Evolutionary conservation across 257 asterid species (phyloP).

Genomic region (Cordia subcordata): DNA sequence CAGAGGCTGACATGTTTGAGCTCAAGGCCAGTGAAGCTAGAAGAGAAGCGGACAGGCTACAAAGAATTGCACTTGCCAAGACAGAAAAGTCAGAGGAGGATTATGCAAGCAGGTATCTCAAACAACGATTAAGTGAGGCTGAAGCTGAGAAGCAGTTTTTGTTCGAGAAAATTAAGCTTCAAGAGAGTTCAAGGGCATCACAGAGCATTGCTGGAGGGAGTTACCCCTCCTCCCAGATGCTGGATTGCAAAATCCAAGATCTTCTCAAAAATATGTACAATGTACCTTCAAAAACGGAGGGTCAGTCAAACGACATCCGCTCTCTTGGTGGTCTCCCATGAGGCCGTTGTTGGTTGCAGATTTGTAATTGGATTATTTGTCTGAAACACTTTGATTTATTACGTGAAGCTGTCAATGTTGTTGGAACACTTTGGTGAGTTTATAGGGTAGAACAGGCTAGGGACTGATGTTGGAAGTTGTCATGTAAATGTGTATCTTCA

Average conservation of each 20-base stretch:
- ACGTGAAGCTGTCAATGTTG: constrained; percentile 19
- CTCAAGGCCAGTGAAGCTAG: constrained; percentile 84
- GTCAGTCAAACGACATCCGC: constrained; percentile 28
- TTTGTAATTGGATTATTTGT: constrained; percentile 9
- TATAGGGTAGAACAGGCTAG: constrained; percentile 9
- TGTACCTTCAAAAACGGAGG: constrained; percentile 35
- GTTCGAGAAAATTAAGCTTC: constrained; percentile 83
- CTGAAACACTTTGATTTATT: constrained; percentile 11
- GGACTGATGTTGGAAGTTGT: constrained; percentile 7
- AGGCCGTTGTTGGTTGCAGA: constrained; percentile 19
- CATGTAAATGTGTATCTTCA: constrained; percentile 13
- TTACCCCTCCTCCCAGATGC: constrained; percentile 75
- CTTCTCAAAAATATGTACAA: not conserved
- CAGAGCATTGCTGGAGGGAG: constrained; percentile 52
- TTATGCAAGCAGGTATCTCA: constrained; percentile 79
- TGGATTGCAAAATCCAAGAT: constrained; percentile 23
- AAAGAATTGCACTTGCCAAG: constrained; percentile 78
- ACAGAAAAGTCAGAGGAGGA: constrained; percentile 85
- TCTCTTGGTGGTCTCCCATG: constrained; percentile 33
- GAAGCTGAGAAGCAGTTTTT: constrained; percentile 91
- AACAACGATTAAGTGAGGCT: constrained; percentile 87
- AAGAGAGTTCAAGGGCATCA: constrained; percentile 63
- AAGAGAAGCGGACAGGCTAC: constrained; percentile 85
- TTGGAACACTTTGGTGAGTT: constrained; percentile 4
- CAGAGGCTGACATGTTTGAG: constrained; percentile 94